A percentile compares a stretch with the other conserved stretches of the same genome.
Evolutionary conservation across 306 rosid genomes (phyloP).

Genomic region (Ziziphus jujuba): DNA sequence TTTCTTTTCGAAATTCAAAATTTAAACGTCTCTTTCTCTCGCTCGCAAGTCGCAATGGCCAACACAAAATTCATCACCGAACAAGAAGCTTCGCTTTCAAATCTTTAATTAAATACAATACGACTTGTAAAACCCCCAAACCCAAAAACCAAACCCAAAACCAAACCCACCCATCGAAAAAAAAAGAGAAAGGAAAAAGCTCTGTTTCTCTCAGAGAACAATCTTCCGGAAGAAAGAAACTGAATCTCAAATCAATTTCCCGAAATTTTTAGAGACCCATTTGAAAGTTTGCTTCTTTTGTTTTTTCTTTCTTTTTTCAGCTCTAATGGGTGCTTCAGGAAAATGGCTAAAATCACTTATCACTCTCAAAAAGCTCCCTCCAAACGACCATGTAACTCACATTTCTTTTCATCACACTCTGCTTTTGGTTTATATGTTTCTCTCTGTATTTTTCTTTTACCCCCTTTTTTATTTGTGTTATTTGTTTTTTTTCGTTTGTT

Average conservation of each 20-base stretch:
- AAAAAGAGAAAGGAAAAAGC: too few species aligned
- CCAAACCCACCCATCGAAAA: too few species aligned
- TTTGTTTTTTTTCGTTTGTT: too few species aligned
- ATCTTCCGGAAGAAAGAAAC: not conserved
- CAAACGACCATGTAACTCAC: conserved; percentile 47
- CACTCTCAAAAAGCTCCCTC: conserved; percentile 43
- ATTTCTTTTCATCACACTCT: not conserved
- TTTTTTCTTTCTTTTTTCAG: too few species aligned
- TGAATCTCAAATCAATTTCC: not conserved
- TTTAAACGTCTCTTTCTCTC: conserved; percentile 19
- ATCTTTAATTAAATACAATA: not conserved
- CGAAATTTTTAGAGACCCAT: not conserved
- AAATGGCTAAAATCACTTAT: conserved; percentile 81
- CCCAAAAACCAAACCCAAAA: too few species aligned
- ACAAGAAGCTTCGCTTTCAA: not conserved
- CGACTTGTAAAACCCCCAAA: not conserved
- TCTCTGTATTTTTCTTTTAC: not conserved
- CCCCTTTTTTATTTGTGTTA: not conserved
- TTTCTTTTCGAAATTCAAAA: conserved; percentile 69
- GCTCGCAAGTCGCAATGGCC: too few species aligned
- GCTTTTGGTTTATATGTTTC: conserved; percentile 6
- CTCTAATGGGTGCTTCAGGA: conserved; percentile 77
- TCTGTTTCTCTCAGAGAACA: not conserved
- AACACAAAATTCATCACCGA: not conserved
- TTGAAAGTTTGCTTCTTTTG: too few species aligned